Base-by-base conservation (phyloP, 371 early-diverging fungal genomes). In the Apophysomyces variabilis region DNA sequence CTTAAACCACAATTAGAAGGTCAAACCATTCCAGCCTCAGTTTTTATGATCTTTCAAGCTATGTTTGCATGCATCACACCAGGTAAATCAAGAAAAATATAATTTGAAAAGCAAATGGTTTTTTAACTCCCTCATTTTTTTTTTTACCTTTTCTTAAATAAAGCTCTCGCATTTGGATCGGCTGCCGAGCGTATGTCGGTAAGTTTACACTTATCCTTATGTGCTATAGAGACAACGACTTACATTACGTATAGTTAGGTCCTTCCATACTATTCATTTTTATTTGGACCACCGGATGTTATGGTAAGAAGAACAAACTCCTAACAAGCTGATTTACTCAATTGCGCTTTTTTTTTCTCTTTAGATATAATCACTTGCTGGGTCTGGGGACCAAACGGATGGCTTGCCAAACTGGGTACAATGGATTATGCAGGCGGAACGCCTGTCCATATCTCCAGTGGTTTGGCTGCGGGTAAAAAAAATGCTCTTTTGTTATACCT, bases 361-460 rank as follows among this genome's bases (percentile, higher is more conserved):
- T 5, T 61, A 65, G 83, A 89, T 64, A 82, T 89, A 26, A 84
- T 89, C 67, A 93, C 93, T 0, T 94, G 91, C 84, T 93, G 93
- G 93, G 86, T 88, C n/a, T 94, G 93, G 93, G 83, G 83, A 3
- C 83, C 83, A 14, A 87, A 87, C 61, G 93, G 93, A 7, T 94
- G 92, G 92, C 70, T 90, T 36, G 73, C 70, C 36, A 84, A 85
- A 65, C 65, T 93, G 68, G 94, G 94, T 16, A 85, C 79, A 37
- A 75, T 91, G 68, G 94, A 95, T 73, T 95, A 86, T 82, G 95
- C 95, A 47, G 95, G 95, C 54, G 95, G 95, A 14, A 89, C 90
- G 26, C 90, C 93, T 36, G 94, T 94, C n/a, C 92, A 95, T 71
- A 87, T 90, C 21, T 85, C 93, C 16, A 91, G 92, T 26, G 95